A percentile compares a stretch with the other conserved stretches of the same genome.
Evolutionary conservation across 176 grass and related monocot species (phyloP).

Genomic region (Hordeum vulgare): DNA sequence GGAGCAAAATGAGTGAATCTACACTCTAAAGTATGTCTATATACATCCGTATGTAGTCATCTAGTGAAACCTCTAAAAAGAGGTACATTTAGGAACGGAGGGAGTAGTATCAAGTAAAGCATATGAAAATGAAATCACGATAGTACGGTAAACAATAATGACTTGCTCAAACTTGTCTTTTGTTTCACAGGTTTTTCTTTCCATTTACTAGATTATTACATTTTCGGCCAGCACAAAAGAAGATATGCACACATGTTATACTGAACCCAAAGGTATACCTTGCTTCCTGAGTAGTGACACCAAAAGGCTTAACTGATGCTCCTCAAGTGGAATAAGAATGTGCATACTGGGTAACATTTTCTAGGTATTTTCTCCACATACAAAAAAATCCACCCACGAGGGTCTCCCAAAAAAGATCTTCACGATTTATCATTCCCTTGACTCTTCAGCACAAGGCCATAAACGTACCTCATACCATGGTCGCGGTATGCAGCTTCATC

Average conservation of each 20-base stretch:
- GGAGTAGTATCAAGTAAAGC: neutral
- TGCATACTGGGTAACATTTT: slow-evolving; percentile 39
- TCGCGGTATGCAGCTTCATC: slow-evolving; percentile 46
- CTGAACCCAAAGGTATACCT: neutral
- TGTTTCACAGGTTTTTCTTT: neutral
- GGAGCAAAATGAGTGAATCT: too few species aligned
- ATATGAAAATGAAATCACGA: neutral
- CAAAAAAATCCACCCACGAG: slow-evolving; percentile 23
- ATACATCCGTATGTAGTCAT: too few species aligned
- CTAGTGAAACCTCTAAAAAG: too few species aligned
- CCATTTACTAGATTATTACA: slow-evolving; percentile 26
- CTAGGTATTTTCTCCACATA: slow-evolving; percentile 43
- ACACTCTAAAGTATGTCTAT: too few species aligned
- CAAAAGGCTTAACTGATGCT: neutral
- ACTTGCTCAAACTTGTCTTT: slow-evolving; percentile 13
- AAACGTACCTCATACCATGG: slow-evolving; percentile 62
- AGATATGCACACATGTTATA: neutral
- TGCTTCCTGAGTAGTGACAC: slow-evolving; percentile 2
- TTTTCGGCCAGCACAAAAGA: slow-evolving; percentile 6
- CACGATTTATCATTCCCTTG: slow-evolving; percentile 47
- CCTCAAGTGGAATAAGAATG: slow-evolving; percentile 46
- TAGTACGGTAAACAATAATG: neutral
- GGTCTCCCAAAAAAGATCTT: slow-evolving; percentile 49
- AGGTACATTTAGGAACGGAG: too few species aligned
- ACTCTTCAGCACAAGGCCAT: slow-evolving; percentile 68